Conservation (phyloP, 805 yeast species). For the Candida orba region DNA sequence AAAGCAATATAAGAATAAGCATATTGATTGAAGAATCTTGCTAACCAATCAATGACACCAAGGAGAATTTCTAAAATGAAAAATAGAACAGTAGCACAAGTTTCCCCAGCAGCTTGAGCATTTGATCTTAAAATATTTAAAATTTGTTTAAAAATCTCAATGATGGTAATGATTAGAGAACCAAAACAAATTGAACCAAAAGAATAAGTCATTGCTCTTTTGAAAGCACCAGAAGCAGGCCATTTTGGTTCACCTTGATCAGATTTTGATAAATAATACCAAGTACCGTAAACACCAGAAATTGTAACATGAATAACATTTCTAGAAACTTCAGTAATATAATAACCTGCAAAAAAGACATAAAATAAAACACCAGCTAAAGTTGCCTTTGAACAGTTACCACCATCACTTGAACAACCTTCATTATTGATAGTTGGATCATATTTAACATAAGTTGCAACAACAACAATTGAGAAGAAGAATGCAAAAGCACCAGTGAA, state of each 20-base stretch:
- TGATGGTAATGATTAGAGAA: slow-evolving; percentile 59
- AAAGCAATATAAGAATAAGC: slow-evolving; percentile 84
- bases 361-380: slow-evolving; percentile 65
- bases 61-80: slow-evolving; percentile 52
- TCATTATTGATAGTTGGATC: slow-evolving; percentile 47
- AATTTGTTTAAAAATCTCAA: slow-evolving; percentile 57
- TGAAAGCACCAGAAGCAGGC: slow-evolving; percentile 78
- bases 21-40: slow-evolving; percentile 81
- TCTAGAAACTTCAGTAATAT: slow-evolving; percentile 73
- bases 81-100: slow-evolving; percentile 45
- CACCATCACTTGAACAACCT: slow-evolving; percentile 44
- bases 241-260: slow-evolving; percentile 72
- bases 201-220: slow-evolving; percentile 74
- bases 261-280: slow-evolving; percentile 77
- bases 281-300: slow-evolving; percentile 81
- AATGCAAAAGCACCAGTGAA: slow-evolving; percentile 56
- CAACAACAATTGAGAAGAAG: slow-evolving; percentile 59
- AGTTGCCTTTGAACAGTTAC: slow-evolving; percentile 51
- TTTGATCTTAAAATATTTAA: slow-evolving; percentile 45
- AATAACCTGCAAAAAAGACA: slow-evolving; percentile 77
- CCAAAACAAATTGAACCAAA: slow-evolving; percentile 91
- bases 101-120: slow-evolving; percentile 44
- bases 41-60: slow-evolving; percentile 68
- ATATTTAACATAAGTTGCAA: slow-evolving; percentile 72
- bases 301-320: slow-evolving; percentile 76